These are phyloP conservation scores for Saccharum officinarum DNA, from an alignment of 176 grass and related monocot genomes.

Conservation along the genomic window DNA sequence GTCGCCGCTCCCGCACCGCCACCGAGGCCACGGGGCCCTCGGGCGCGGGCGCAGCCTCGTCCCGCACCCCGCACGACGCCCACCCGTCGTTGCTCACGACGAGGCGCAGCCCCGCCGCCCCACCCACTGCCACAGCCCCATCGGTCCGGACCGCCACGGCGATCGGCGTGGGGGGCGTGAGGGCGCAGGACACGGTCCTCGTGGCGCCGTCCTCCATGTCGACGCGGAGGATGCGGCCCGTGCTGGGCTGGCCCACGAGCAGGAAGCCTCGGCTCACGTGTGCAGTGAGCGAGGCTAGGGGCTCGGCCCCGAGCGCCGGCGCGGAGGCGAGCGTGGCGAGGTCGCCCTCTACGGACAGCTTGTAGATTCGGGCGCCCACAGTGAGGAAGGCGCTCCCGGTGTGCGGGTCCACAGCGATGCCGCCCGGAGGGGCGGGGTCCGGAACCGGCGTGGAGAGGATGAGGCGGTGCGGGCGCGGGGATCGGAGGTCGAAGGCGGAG, in stretches of 20 bases:
- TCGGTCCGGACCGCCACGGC: constrained; percentile 59
- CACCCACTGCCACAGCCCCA: constrained; percentile 48
- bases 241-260: constrained; percentile 50
- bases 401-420: constrained; percentile 64
- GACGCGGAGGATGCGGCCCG: constrained; percentile 61
- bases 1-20: constrained; percentile 61
- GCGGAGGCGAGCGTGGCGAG: constrained; percentile 41
- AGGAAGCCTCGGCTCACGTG: constrained; percentile 80
- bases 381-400: constrained; percentile 66
- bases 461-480: constrained; percentile 54
- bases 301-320: constrained; percentile 38
- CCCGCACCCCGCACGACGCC: constrained; percentile 43
- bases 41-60: constrained; percentile 38
- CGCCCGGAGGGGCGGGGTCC: constrained; percentile 39
- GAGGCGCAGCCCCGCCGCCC: constrained; percentile 31
- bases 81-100: constrained; percentile 71
- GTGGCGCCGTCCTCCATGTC: constrained; percentile 61
- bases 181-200: constrained; percentile 32
- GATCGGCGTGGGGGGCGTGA: constrained; percentile 22
- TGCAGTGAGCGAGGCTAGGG: constrained; percentile 40
- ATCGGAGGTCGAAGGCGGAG: constrained; percentile 67
- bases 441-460: constrained; percentile 55
- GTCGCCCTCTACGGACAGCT: constrained; percentile 41
- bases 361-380: constrained; percentile 54
- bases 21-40: constrained; percentile 48